Evolutionary conservation across 495 filamentous ascomycete genomes (phyloP), one percentile per base, ranked within the genome.

Genomic region (Neurospora sp.): DNA sequence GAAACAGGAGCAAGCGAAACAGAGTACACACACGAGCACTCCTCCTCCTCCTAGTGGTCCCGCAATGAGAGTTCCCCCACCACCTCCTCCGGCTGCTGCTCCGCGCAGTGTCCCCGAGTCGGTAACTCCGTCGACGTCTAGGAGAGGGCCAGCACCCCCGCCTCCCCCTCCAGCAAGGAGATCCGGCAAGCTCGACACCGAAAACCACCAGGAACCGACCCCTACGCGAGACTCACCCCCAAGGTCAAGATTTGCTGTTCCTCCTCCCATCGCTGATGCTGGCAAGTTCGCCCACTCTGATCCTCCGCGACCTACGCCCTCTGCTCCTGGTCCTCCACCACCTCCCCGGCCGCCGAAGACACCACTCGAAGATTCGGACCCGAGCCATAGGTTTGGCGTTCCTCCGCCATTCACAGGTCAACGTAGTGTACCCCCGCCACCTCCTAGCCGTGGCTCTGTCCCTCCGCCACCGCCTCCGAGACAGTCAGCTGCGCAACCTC

Each of bases 261-360:
- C 95, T 23, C 95, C 94, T 75, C 93, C 95, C 23, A 81, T 97
- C 69, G 88, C 92, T 73, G 93, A 96, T 80, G 95, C 95, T 49
- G 95, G 95, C 5, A 95, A 92, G 80, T 95, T 90, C 77, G 82
- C 85, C 23, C 86, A 86, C 41, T 81, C 83, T 20, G 88, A 88
- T 40, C 84, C 86, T 46, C 85, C 90, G 72, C 89, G 91, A 49
- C 74, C 83, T 37, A 91, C 91, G 12, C 82, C 89, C 70, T 85
- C 91, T 23, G 88, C 87, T 49, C 85, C 91, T 27, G 93, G 91
- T 3, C 93, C 95, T 20, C 92, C 93, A 5, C 93, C 94, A 41
- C 94, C 94, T 23, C 94, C 94, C 9, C 86, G 93, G 76, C 94
- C 95, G 44, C 92, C 95, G 2, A 98, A 98, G 82, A 92, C 89